phyloP scores from a whole-genome alignment of 768 basidiomycete species.

The Boletus subparvulus region DNA sequence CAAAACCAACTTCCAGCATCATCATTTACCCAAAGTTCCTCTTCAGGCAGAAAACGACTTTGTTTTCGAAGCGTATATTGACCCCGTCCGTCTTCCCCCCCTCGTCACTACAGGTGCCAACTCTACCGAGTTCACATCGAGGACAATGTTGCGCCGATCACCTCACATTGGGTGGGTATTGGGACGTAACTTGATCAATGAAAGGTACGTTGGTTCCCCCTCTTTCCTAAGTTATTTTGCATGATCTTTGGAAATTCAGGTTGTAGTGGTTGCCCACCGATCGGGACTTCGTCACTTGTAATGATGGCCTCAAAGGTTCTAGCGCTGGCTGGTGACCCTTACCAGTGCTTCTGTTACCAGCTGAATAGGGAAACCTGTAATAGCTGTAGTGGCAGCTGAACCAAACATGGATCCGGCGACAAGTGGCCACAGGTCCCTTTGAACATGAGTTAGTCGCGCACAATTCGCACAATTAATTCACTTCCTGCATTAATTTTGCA shows the following conservation, averaged over 20 bases:
- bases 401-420: not conserved
- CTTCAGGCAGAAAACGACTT: no score
- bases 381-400: not conserved
- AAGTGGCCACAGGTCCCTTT: not conserved
- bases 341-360: not conserved
- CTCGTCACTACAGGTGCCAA: no score
- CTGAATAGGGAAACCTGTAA: not conserved
- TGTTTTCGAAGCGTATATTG: no score
- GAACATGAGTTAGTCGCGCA: not conserved
- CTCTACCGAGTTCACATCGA: not conserved
- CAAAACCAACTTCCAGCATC: not conserved
- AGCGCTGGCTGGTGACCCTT: not conserved
- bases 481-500: not conserved
- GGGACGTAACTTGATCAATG: no score
- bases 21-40: no score
- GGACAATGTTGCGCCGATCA: constrained; percentile 15
- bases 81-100: no score
- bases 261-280: no score
- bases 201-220: no score
- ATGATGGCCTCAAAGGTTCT: not conserved
- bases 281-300: no score
- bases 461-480: not conserved
- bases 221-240: no score
- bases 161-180: not conserved
- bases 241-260: no score